A percentile compares a stretch with the other conserved stretches of the same genome.
Evolutionary conservation across 176 grass and related monocot genomes (phyloP).

Genomic region (Dendrocalamus sinicus): DNA sequence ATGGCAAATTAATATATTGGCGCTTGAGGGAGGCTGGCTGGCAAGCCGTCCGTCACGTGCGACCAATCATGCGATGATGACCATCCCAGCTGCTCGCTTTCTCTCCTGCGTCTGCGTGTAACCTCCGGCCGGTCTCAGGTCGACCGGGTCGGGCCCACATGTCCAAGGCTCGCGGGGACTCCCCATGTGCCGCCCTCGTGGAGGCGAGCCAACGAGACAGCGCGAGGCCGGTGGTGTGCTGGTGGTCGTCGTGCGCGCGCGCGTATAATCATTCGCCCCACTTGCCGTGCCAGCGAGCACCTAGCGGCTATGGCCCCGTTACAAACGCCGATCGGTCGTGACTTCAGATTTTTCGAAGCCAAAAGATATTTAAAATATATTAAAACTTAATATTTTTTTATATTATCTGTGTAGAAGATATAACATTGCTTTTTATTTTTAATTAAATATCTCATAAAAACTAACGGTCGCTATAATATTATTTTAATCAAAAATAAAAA

Average conservation of each 20-base stretch:
- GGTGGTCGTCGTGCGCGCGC: slow-evolving; percentile 9
- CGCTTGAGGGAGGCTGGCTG: neutral
- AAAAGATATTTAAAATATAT: too few relatives aligned
- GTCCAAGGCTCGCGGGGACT: slow-evolving; percentile 33
- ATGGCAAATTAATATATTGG: too few relatives aligned
- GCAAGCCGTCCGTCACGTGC: slow-evolving; percentile 53
- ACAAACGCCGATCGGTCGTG: too few relatives aligned
- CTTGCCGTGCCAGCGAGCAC: neutral
- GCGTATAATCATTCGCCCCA: neutral
- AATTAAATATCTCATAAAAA: too few relatives aligned
- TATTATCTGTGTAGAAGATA: too few relatives aligned
- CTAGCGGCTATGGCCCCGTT: neutral
- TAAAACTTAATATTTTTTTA: too few relatives aligned
- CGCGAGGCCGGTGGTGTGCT: neutral
- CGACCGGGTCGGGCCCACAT: slow-evolving; percentile 30
- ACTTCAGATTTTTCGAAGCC: too few relatives aligned
- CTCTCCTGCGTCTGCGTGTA: neutral
- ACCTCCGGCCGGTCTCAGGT: neutral
- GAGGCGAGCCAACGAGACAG: neutral
- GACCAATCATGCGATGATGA: slow-evolving; percentile 33
- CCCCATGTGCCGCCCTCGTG: slow-evolving; percentile 56
- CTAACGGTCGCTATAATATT: fast-evolving
- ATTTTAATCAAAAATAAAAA: too few relatives aligned
- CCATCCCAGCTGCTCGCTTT: neutral
- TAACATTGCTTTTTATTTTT: too few relatives aligned